phyloP scores from a whole-genome alignment of 2,329 filamentous ascomycete species.

The Seiridium unicorne region DNA sequence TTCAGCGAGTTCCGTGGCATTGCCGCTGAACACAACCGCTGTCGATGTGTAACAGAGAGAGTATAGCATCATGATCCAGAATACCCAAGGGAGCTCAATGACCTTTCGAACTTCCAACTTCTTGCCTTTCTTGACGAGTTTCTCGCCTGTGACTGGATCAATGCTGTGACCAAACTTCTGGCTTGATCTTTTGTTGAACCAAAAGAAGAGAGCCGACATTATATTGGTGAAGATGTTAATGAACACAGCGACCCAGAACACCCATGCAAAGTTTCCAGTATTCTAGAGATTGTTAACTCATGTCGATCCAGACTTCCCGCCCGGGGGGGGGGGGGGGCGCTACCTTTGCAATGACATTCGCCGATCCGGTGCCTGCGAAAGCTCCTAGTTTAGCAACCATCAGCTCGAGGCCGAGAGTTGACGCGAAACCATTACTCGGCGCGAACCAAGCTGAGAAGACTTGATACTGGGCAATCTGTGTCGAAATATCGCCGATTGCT shows the following conservation, averaged over 20 bases:
- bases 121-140: constrained; percentile 58
- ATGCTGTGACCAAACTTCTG: constrained; percentile 42
- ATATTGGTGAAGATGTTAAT: constrained; percentile 64
- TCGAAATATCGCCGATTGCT: constrained; percentile 61
- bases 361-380: constrained; percentile 59
- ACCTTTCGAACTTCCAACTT: constrained; percentile 55
- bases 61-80: constrained; percentile 55
- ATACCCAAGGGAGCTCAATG: constrained; percentile 57
- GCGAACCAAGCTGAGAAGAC: constrained; percentile 66
- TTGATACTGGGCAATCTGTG: constrained; percentile 64
- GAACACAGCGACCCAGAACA: constrained; percentile 60
- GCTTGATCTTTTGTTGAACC: constrained; percentile 52
- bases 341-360: constrained; percentile 54
- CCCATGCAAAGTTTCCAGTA: constrained; percentile 60
- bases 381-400: constrained; percentile 60
- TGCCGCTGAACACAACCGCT: constrained; percentile 51
- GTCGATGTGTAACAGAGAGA: constrained; percentile 59
- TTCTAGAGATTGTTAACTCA: constrained; percentile 28
- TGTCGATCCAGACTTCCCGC: constrained; percentile 5
- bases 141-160: constrained; percentile 58
- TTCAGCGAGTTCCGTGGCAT: constrained; percentile 61
- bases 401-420: constrained; percentile 59
- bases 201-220: constrained; percentile 51
- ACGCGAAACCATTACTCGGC: constrained; percentile 60
- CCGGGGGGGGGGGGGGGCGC: background rate